A percentile compares a stretch with the other conserved stretches of the same genome.
These are phyloP conservation scores for Rhizoctonia solani DNA, from an alignment of 1,284 basidiomycete species.

Conservation along the genomic window DNA sequence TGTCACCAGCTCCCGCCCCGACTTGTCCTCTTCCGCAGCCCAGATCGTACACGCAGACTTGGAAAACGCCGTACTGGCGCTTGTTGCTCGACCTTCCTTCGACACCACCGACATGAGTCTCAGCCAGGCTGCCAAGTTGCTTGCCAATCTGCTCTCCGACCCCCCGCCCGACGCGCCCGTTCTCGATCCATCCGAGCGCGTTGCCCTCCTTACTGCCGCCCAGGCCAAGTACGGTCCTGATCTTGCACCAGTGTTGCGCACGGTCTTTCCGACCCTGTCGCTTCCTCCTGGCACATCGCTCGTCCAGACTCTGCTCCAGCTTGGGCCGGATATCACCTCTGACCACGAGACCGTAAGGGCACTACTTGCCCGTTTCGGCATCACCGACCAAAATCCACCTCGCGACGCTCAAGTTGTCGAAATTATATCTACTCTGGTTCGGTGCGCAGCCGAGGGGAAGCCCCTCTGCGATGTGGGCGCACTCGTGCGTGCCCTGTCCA, in stretches of 20 bases:
- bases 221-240: constrained; percentile 74
- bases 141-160: constrained; percentile 77
- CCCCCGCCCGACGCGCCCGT: constrained; percentile 65
- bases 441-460: constrained; percentile 69
- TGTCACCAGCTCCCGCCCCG: constrained; percentile 68
- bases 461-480: constrained; percentile 75
- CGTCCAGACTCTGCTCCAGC: constrained; percentile 70
- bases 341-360: constrained; percentile 71
- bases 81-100: constrained; percentile 75
- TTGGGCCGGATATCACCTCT: constrained; percentile 74
- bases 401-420: constrained; percentile 69
- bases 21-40: constrained; percentile 68
- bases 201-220: constrained; percentile 69
- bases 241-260: constrained; percentile 57
- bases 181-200: constrained; percentile 69
- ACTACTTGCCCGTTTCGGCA: constrained; percentile 70
- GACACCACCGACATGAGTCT: constrained; percentile 78
- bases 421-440: constrained; percentile 65
- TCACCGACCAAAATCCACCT: constrained; percentile 69
- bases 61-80: constrained; percentile 69
- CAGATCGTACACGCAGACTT: constrained; percentile 72
- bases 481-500: constrained; percentile 68
- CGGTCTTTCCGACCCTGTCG: constrained; percentile 67
- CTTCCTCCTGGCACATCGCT: constrained; percentile 66
- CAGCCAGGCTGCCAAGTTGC: constrained; percentile 73